Evolutionary conservation across 306 rosid genomes (phyloP).

Genomic region (Glycyrrhiza uralensis): DNA sequence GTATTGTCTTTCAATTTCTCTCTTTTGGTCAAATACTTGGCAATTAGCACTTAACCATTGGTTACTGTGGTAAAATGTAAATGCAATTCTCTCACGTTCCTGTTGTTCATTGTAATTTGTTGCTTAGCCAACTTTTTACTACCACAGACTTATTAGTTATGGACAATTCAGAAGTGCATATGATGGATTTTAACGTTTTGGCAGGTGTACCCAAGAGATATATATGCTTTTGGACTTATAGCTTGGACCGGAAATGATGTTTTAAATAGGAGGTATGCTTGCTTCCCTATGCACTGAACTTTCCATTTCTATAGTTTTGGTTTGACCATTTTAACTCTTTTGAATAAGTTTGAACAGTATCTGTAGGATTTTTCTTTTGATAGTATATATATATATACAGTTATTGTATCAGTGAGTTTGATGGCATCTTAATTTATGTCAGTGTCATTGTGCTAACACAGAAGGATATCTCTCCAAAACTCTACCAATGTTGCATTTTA

Average conservation of each 20-base stretch:
- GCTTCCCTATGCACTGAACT: conserved; percentile 8
- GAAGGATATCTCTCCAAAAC: not conserved
- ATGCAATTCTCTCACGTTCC: not conserved
- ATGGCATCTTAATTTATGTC: not conserved
- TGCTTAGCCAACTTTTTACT: conserved; percentile 3
- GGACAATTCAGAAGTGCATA: not conserved
- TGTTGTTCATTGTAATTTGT: not conserved
- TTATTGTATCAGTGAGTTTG: not conserved
- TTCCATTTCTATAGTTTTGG: not conserved
- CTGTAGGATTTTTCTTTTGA: not conserved
- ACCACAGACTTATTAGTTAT: not conserved
- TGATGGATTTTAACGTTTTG: conserved; percentile 12
- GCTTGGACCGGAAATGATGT: conserved; percentile 98
- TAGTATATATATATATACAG: not conserved
- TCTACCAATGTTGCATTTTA: not conserved
- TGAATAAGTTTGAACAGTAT: no score
- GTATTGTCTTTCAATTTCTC: not conserved
- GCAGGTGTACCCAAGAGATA: conserved; percentile 83
- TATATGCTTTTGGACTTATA: conserved; percentile 79
- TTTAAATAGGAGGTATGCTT: conserved; percentile 71
- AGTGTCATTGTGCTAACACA: not conserved
- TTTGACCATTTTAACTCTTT: no score
- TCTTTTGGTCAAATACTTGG: not conserved
- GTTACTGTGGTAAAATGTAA: not conserved
- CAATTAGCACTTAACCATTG: not conserved